A percentile compares a stretch with the other conserved stretches of the same genome.
Conservation (phyloP, 2,329 filamentous ascomycete species). For the Lizonia empirigonia region DNA sequence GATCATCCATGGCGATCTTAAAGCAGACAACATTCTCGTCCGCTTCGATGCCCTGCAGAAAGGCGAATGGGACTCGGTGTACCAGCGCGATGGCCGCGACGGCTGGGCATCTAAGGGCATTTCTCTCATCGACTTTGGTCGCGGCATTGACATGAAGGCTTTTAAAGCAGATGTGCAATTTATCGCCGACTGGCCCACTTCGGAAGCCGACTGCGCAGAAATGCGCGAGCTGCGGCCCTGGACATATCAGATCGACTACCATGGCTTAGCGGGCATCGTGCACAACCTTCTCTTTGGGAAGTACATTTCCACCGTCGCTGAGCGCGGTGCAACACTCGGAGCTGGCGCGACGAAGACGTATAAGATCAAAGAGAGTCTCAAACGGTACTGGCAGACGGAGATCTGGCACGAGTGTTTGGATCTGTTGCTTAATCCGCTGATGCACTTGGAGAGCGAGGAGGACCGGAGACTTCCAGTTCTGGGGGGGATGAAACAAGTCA, state of each 20-base stretch:
- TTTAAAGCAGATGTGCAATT: constrained; percentile 82
- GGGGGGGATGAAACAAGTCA: constrained; percentile 68
- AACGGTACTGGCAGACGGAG: constrained; percentile 96
- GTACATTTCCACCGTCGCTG: constrained; percentile 80
- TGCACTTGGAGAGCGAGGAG: constrained; percentile 68
- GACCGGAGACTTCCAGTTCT: constrained; percentile 73
- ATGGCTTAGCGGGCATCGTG: constrained; percentile 85
- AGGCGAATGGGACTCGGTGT: constrained; percentile 65
- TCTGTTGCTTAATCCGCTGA: constrained; percentile 80
- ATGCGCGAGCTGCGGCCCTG: constrained; percentile 93
- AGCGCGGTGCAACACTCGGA: constrained; percentile 59
- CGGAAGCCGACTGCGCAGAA: constrained; percentile 86
- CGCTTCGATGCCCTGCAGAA: constrained; percentile 67
- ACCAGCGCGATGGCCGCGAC: constrained; percentile 72
- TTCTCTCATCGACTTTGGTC: constrained; percentile 90
- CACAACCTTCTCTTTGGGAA: constrained; percentile 91
- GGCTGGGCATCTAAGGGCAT: constrained; percentile 85
- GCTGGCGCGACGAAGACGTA: constrained; percentile 69
- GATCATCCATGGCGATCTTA: constrained; percentile 90
- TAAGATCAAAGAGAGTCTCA: constrained; percentile 79
- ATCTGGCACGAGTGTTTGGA: constrained; percentile 87
- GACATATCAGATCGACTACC: constrained; percentile 98
- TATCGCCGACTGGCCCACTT: constrained; percentile 93
- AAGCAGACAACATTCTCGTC: constrained; percentile 92
- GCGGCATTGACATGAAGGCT: constrained; percentile 88